phyloP scores from a whole-genome alignment of 2,329 filamentous ascomycete genomes.

The Cladosporium oxysporum region DNA sequence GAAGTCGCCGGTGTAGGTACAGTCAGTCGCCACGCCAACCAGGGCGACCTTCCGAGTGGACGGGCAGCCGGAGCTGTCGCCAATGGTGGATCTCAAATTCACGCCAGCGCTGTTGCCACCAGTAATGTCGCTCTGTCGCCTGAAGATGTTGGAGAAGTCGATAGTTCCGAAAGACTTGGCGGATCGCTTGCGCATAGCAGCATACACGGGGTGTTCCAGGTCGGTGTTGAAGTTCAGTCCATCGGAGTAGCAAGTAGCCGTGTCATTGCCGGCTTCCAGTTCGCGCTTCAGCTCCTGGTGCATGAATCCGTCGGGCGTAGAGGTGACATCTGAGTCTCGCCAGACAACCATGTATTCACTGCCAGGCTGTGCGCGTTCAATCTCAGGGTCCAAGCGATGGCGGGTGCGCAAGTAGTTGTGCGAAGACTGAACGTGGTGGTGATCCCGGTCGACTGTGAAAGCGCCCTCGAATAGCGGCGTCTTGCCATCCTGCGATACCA shows the following conservation, averaged over 20 bases:
- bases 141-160: slow-evolving; percentile 67
- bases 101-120: slow-evolving; percentile 76
- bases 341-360: slow-evolving; percentile 87
- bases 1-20: slow-evolving; percentile 77
- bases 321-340: slow-evolving; percentile 79
- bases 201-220: slow-evolving; percentile 67
- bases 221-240: slow-evolving; percentile 76
- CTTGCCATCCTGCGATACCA: slow-evolving; percentile 72
- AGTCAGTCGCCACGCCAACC: slow-evolving; percentile 90
- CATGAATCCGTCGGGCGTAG: slow-evolving; percentile 38
- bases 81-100: slow-evolving; percentile 77
- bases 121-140: slow-evolving; percentile 66
- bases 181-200: slow-evolving; percentile 54
- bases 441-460: slow-evolving; percentile 76
- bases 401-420: slow-evolving; percentile 73
- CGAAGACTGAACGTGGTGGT: slow-evolving; percentile 82
- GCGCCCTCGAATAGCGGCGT: slow-evolving; percentile 85
- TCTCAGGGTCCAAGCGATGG: slow-evolving; percentile 68
- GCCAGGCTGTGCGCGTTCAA: slow-evolving; percentile 52
- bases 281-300: slow-evolving; percentile 62
- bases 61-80: slow-evolving; percentile 80
- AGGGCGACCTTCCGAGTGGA: slow-evolving; percentile 87
- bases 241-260: slow-evolving; percentile 67
- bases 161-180: slow-evolving; percentile 60
- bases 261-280: slow-evolving; percentile 21